Conservation (phyloP, 495 filamentous ascomycete genomes). For the Neurospora intermedia region DNA sequence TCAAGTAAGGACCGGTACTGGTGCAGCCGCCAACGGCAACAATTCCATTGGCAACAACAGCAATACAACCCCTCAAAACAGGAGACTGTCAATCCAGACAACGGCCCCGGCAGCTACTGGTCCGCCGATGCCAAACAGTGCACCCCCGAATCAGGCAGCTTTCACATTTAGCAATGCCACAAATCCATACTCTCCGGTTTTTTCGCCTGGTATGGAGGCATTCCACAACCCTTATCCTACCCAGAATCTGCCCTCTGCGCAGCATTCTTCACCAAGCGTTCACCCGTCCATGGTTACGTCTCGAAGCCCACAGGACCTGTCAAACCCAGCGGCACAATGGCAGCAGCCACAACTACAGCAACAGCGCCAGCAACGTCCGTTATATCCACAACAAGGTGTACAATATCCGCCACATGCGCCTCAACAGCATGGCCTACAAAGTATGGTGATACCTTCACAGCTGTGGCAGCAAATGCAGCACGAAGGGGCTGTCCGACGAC, state of each 20-base stretch:
- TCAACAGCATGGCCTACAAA: neutral
- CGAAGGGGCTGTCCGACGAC: neutral
- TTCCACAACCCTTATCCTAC: neutral
- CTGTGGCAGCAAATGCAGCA: neutral
- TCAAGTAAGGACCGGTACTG: neutral
- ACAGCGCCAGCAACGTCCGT: slow-evolving; percentile 1
- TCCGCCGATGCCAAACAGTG: neutral
- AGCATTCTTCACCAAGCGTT: neutral
- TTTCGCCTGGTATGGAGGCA: neutral
- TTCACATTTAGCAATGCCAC: neutral
- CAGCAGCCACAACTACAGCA: slow-evolving; percentile 19
- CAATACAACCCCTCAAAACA: neutral
- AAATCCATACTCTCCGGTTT: neutral
- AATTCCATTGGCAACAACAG: neutral
- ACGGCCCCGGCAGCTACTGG: neutral
- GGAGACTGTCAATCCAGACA: neutral
- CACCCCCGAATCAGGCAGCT: neutral
- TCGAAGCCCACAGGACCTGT: neutral
- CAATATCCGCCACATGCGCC: neutral
- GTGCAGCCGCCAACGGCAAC: neutral
- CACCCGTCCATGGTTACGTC: neutral
- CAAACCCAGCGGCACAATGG: neutral
- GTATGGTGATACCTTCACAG: neutral
- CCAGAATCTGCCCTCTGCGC: neutral
- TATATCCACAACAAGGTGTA: neutral